Evolutionary conservation across 2,329 filamentous ascomycete species (phyloP), one percentile per base, ranked within the genome.

Genomic region (Trichoderma breve): DNA sequence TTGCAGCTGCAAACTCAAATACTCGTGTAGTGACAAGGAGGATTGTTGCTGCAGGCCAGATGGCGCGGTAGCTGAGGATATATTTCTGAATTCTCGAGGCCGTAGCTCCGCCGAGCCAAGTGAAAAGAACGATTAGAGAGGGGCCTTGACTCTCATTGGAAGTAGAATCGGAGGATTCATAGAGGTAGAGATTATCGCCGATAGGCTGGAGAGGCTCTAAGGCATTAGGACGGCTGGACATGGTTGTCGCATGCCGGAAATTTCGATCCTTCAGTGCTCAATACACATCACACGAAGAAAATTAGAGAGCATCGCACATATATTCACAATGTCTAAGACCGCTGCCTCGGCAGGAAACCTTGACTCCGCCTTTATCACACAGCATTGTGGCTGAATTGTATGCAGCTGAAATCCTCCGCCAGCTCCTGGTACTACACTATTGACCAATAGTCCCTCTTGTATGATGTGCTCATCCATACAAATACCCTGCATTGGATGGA

Each of bases 41-140:
- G 30, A 71, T 58, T 6, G 61, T 26, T 6, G 60, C 21, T 11
- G 24, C 21, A 43, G 68, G 68, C 68, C 58, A 70, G 58, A 70
- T 43, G 28, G 26, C 14, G n/a, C 58, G 68, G 7, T 70, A 63
- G 8, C 58, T 30, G 9, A 43, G 39, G 39, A 63, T 43, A 26
- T 70, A 70, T 26, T 70, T 70, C 21, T 34, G 55, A 28, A 70
- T 36, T 43, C 57, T 12, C 8, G 21, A 24, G 18, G 68, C 39
- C 3, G 68, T 70, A 3, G 58, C 24, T 26, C 68, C 68, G 12
- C 55, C 68, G 4, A 63, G 43, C 68, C 68, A 70, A 2, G 58
- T 57, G 30, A 55, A 63, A 21, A 70, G 26, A 24, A 70, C 28
- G 11, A 70, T 70, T 3, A 70, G 26, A 34, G 68, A 70, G 1